Evolutionary conservation across 192 early-diverging fungal genomes (phyloP), one percentile per base, ranked within the genome.

Genomic region (Entomortierella beljakovae): DNA sequence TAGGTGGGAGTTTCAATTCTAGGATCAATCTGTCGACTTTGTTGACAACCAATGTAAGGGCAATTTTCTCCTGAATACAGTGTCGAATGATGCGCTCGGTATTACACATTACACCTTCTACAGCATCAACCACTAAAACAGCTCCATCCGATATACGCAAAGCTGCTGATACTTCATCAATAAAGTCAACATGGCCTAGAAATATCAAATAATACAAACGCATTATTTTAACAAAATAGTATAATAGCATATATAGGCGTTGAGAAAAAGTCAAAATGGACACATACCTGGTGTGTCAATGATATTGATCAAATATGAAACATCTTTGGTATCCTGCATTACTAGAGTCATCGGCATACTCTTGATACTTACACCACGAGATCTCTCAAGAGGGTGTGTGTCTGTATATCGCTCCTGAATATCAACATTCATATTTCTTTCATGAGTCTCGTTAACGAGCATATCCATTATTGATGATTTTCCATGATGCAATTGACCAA

Each of bases 21-120:
- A 98, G 54, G 40, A 99, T 98, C 58, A 99, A 82, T n/a, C 98
- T 92, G 84, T 99, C 98, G 7, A 99, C 89, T 85, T 99, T 99
- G 91, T 96, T 98, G 57, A 99, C 85, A n/a, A 98, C 91, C 51
- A 99, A 83, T 4, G 92, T 92, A 52, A 99, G 86, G 22, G 89
- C 81, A 29, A 98, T 68, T 2, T 88, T 87, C 70, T 97, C 94
- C 43, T 86, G 85, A 33, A 97, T 90, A 25, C 93, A 87, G 33
- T 95, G 90, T 29, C 86, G 85, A 70, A 99, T 96, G 31, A 95
- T 70, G 20, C 93, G 92, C 68, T 96, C 94, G 0, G 97, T 98
- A 79, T 91, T 93, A 18, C 91, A 88, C 98, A 99, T 98, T 18
- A 98, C 96, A 34, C 98, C 98, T 46, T 99, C 98, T 10, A 98